Percentiles rank a stretch among this genome's conserved stretches.
phyloP scores from a whole-genome alignment of 495 filamentous ascomycete species.

The Thozetella sp. region DNA sequence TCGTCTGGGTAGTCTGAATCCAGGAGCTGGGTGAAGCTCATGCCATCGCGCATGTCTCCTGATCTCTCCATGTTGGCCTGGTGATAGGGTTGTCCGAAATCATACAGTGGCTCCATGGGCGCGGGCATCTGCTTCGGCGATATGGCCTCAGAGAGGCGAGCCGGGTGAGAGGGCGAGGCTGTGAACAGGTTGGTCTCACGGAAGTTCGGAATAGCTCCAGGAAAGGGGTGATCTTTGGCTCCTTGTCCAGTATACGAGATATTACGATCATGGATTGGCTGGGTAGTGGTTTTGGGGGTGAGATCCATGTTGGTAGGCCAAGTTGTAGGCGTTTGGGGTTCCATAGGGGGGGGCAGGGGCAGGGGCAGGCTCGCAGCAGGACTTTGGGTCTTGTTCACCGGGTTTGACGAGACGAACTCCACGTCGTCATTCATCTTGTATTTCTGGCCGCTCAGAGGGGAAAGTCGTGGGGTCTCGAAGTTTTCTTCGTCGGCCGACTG shows the following conservation, averaged over 20 bases:
- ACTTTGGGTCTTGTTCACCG: slow-evolving; percentile 32
- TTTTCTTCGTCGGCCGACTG: too few species aligned
- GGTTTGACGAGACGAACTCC: slow-evolving; percentile 38
- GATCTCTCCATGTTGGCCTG: neutral
- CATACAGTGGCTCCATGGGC: slow-evolving; percentile 2
- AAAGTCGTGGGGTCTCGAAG: slow-evolving; percentile 4
- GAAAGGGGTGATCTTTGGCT: neutral
- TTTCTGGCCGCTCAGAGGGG: slow-evolving; percentile 14
- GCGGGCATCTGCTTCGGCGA: slow-evolving; percentile 31
- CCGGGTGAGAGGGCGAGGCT: slow-evolving; percentile 17
- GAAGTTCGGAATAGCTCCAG: slow-evolving; percentile 22
- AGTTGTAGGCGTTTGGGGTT: too few species aligned
- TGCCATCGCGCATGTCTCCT: neutral
- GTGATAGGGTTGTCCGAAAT: neutral
- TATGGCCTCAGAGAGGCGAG: slow-evolving; percentile 16
- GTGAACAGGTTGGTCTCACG: slow-evolving; percentile 19
- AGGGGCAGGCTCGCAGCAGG: slow-evolving; percentile 11
- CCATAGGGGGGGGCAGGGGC: too few species aligned
- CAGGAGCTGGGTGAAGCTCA: neutral
- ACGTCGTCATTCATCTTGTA: slow-evolving; percentile 34
- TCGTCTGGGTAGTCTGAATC: neutral
- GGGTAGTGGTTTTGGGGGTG: neutral
- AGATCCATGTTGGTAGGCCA: too few species aligned
- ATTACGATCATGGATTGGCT: neutral
- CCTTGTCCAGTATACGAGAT: slow-evolving; percentile 7